Conservation (phyloP, 2,329 filamentous ascomycete genomes). For the Fusarium sp. region DNA sequence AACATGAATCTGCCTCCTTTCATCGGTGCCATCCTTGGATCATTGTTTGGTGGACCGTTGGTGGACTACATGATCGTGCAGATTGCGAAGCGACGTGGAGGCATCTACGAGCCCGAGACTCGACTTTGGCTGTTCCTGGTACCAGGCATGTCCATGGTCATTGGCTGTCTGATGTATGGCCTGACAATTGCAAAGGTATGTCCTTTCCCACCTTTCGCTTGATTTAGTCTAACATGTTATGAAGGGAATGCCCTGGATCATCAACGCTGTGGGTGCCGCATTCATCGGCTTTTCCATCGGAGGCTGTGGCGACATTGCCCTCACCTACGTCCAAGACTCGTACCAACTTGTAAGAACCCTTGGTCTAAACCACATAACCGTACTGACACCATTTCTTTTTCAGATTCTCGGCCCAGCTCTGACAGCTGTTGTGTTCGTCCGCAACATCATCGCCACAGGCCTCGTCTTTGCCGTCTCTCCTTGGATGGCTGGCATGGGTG, state of each 20-base stretch:
- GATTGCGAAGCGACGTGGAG: constrained; percentile 22
- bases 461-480: constrained; percentile 29
- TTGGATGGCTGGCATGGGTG: constrained; percentile 28
- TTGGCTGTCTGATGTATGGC: constrained; percentile 35
- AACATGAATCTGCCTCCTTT: constrained; percentile 37
- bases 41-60: constrained; percentile 20
- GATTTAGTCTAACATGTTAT: too few species aligned
- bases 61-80: constrained; percentile 27
- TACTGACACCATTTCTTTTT: neutral
- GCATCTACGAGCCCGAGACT: constrained; percentile 35
- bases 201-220: too few species aligned
- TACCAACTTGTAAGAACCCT: constrained; percentile 20
- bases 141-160: constrained; percentile 23
- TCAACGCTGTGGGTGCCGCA: constrained; percentile 28
- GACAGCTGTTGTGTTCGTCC: constrained; percentile 30
- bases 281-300: constrained; percentile 36
- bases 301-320: constrained; percentile 28
- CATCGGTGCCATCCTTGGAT: constrained; percentile 21
- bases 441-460: constrained; percentile 24
- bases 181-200: constrained; percentile 28
- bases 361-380: accelerated
- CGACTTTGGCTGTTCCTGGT: constrained; percentile 31
- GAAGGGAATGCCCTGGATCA: constrained; percentile 37
- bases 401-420: constrained; percentile 30
- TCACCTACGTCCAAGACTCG: constrained; percentile 35